Base-by-base conservation (phyloP, 192 early-diverging fungal species). In the Diversispora eburnea region DNA sequence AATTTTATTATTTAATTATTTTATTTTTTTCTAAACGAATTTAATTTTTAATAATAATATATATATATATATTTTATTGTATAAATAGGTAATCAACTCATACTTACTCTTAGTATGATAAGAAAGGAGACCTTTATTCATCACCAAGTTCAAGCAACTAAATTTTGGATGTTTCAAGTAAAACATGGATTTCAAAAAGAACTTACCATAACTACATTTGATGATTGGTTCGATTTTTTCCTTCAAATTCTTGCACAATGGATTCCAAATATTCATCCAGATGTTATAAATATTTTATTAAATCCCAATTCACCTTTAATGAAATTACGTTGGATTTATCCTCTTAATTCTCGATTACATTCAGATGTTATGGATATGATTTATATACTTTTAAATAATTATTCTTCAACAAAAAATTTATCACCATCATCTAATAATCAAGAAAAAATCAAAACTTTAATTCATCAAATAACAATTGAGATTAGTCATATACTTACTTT, bases 31-130 rank as follows among this genome's bases (percentile, higher is more conserved):
- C 42, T 46, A 54, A 47, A 8, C 25, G 25, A 33, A 33, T 33
- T 33, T 33, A n/a, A n/a, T n/a, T n/a, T n/a, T n/a, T n/a, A n/a
- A n/a, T n/a, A n/a, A 1, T 33, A 33, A 33, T 33, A 33, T 33
- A 33, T 33, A 33, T 33, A 33, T 33, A 20, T 51, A 17, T 43
- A 12, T 68, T 56, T 12, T n/a, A 48, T 8, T 60, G 10, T 76
- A n/a, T 66, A 45, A 56, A 6, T 43, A 82, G 81, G 72, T 8
- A 78, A 73, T 52, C 78, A 79, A 8, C 75, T 78, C 20, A 79
- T 82, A 51, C 57, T 79, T 12, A 61, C 77, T 3, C 59, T 82
- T 17, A 79, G 81, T 46, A 49, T 66, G 3, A 68, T 60, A n/a
- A 58, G 74, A 22, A 46, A 73, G 19, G 17, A 71, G 22, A 20